Percentiles rank a stretch among this genome's conserved stretches.
Conservation (phyloP, 2,329 filamentous ascomycete genomes). For the Akanthomyces muscarius region DNA sequence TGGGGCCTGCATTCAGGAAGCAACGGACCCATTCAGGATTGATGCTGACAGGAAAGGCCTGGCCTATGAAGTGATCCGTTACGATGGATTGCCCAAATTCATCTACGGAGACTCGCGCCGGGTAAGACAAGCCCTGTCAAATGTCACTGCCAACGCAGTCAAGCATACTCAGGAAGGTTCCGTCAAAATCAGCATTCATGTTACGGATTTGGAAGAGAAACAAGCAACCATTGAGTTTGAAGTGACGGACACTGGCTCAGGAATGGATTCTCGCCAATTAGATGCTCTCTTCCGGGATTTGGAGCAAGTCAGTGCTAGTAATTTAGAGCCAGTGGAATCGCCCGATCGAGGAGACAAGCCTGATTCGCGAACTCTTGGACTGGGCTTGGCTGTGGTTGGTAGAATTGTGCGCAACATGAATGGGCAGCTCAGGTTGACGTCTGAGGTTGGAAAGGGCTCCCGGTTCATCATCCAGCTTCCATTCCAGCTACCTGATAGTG, state of each 20-base stretch:
- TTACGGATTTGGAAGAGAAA: conserved; percentile 48
- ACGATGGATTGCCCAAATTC: conserved; percentile 63
- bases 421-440: conserved; percentile 79
- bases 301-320: conserved; percentile 53
- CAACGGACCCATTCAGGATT: conserved; percentile 66
- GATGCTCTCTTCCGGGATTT: conserved; percentile 56
- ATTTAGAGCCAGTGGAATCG: conserved; percentile 16
- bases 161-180: conserved; percentile 67
- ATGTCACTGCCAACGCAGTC: conserved; percentile 80
- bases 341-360: conserved; percentile 25
- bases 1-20: conserved; percentile 66
- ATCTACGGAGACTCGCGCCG: conserved; percentile 77
- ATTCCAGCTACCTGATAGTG: conserved; percentile 56
- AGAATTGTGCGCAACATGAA: conserved; percentile 87
- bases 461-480: conserved; percentile 77
- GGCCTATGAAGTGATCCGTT: conserved; percentile 61
- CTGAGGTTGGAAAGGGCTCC: conserved; percentile 76
- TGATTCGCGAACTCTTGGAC: conserved; percentile 55
- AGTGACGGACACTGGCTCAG: conserved; percentile 70
- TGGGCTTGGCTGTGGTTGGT: conserved; percentile 85
- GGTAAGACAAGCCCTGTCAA: conserved; percentile 78
- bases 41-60: conserved; percentile 76
- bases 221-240: conserved; percentile 69
- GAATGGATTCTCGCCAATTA: conserved; percentile 60
- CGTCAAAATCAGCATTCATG: conserved; percentile 67